A percentile compares a stretch with the other conserved stretches of the same genome.
These are phyloP conservation scores for Chloromonas sp. DNA, from an alignment of 163 green algal genomes.

Conservation along the genomic window DNA sequence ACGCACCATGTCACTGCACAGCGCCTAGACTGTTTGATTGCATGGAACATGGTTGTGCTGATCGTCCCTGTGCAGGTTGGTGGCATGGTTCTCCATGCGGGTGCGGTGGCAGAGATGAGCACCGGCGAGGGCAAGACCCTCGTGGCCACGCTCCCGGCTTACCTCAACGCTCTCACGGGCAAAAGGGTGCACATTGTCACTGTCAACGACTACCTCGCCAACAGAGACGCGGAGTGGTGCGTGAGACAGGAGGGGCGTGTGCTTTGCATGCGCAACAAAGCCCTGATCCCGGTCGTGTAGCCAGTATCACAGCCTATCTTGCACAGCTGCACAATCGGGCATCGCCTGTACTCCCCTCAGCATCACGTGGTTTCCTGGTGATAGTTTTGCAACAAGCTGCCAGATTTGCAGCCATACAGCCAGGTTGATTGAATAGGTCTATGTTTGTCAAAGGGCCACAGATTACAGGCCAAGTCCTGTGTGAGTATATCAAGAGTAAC, in stretches of 20 bases:
- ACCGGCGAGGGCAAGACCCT: conserved; percentile 96
- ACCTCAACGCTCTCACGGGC: conserved; percentile 79
- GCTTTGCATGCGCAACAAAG: neutral
- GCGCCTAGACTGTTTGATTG: neutral
- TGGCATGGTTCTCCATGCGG: conserved; percentile 80
- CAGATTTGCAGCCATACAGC: too few relatives aligned
- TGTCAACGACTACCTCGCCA: conserved; percentile 93
- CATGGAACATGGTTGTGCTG: neutral
- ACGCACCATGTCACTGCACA: too few relatives aligned
- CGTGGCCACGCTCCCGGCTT: conserved; percentile 81
- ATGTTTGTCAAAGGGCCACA: too few relatives aligned
- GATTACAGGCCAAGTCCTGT: too few relatives aligned
- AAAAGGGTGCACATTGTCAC: conserved; percentile 81
- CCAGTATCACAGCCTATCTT: neutral
- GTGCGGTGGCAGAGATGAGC: conserved; percentile 86
- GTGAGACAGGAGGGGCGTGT: neutral
- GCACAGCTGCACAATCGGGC: neutral
- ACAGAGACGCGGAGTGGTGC: conserved; percentile 76
- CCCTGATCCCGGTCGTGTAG: neutral
- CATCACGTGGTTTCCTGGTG: too few relatives aligned
- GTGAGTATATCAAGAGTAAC: too few relatives aligned
- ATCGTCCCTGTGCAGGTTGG: conserved; percentile 53
- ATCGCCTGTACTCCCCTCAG: too few relatives aligned
- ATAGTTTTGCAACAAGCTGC: too few relatives aligned
- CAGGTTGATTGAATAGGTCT: too few relatives aligned